A percentile compares a stretch with the other conserved stretches of the same genome.
Evolutionary conservation across 805 yeast genomes (phyloP).

Genomic region (Schizosaccharomyces octosporus): DNA sequence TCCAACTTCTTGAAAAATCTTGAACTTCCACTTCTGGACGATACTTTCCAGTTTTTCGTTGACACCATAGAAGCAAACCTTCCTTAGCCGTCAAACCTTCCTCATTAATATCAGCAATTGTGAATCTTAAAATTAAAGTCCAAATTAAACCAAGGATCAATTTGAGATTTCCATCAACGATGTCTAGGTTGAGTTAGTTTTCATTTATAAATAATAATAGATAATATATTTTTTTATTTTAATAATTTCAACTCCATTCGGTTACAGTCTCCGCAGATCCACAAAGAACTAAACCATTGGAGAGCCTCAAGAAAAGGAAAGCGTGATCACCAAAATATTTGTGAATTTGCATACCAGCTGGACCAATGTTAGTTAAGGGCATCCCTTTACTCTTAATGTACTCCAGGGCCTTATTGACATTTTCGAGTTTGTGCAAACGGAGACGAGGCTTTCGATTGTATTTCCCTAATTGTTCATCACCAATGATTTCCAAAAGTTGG

Average conservation of each 20-base stretch:
- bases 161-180: slow-evolving; percentile 83
- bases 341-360: slow-evolving; percentile 22
- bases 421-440: slow-evolving; percentile 18
- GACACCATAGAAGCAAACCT: slow-evolving; percentile 30
- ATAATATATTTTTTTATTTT: background rate
- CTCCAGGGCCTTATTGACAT: slow-evolving; percentile 16
- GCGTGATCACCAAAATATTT: background rate
- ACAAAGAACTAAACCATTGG: background rate
- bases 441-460: slow-evolving; percentile 13
- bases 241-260: no score
- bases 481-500: slow-evolving; percentile 16
- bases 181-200: slow-evolving; percentile 22
- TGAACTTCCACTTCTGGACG: slow-evolving; percentile 15
- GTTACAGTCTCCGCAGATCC: no score
- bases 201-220: background rate
- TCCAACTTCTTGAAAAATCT: slow-evolving; percentile 35
- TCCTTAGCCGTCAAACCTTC: slow-evolving; percentile 20
- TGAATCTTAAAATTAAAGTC: slow-evolving; percentile 21
- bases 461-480: slow-evolving; percentile 15
- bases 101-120: slow-evolving; percentile 17
- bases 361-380: slow-evolving; percentile 17
- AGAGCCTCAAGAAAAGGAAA: no score
- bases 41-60: slow-evolving; percentile 19
- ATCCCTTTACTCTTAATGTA: slow-evolving; percentile 16
- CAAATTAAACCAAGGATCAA: slow-evolving; percentile 75